Evolutionary conservation across 2,329 filamentous ascomycete genomes (phyloP), one percentile per base, ranked within the genome.

Genomic region (Fusarium floridanum): DNA sequence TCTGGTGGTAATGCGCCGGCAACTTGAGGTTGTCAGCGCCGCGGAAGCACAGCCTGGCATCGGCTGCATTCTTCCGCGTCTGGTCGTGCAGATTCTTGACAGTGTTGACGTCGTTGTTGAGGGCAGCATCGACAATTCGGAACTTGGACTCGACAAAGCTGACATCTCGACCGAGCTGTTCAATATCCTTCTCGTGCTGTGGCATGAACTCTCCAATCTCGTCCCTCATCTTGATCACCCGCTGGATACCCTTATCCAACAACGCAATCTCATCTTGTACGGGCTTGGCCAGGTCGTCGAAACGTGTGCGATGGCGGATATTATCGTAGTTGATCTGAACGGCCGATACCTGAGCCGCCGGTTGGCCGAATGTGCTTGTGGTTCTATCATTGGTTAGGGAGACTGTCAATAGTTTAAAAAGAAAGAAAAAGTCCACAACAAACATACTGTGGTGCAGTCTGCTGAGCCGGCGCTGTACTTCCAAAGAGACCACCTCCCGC

Each of bases 261-360:
- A 88, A 84, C 72, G 94, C 91, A 71, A 99, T 93, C 75, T 94
- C 86, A 72, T 91, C 90, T 80, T 97, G 95, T 17, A 98, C 86
- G 34, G 94, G 91, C 75, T 96, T 93, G 70, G 94, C 91, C 32
- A 98, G 91, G 82, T 98, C 96, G 80, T 95, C 94, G 86, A 97
- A 98, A 71, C 97, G 94, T 5, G 95, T 98, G 0, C 95, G 97
- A 17, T 93, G 93, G 62, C 95, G 91, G 70, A 98, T 87, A 80
- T 94, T 94, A 77, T 90, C 90, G 62, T 94, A 84, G 82, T 97
- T 94, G 78, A 97, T 93, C 78, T 93, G 92, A 20, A 95, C 93
- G 20, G 93, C 94, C 1, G 92, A 91, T 17, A 92, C 88, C 73
- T 89, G 87, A 61, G 87, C 88, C 79, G 71, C 85, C 11, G 85